Percentiles rank a stretch among this genome's conserved stretches.
Evolutionary conservation across 2,329 filamentous ascomycete genomes (phyloP).

Genomic region (Colletotrichum tofieldiae): DNA sequence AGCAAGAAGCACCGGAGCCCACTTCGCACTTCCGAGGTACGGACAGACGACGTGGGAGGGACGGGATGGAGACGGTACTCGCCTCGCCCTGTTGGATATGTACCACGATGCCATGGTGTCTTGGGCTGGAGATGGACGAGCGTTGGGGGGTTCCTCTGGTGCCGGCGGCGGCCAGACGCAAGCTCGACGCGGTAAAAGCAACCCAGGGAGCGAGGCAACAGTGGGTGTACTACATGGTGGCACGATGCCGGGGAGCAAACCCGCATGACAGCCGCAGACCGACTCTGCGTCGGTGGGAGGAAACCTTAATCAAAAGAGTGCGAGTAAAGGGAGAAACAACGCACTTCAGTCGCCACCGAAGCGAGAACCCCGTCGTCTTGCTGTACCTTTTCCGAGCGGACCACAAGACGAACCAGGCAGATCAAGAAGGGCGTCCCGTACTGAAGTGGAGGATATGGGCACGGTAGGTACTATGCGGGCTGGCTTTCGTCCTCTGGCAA

Average conservation of each 20-base stretch:
- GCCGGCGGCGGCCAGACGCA: background rate
- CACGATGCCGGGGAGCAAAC: background rate
- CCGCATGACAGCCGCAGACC: constrained; percentile 19
- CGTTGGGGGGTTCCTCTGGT: background rate
- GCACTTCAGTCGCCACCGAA: background rate
- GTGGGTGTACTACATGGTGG: background rate
- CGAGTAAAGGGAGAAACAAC: background rate
- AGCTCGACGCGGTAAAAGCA: background rate
- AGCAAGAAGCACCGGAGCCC: constrained; percentile 22
- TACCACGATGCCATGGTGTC: background rate
- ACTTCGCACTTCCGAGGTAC: constrained; percentile 19
- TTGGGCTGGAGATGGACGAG: constrained; percentile 3
- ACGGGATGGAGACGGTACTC: constrained; percentile 1
- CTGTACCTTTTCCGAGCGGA: background rate
- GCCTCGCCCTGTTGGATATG: background rate
- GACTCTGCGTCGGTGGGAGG: background rate
- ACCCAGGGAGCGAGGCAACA: background rate
- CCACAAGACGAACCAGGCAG: background rate
- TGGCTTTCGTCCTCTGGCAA: background rate
- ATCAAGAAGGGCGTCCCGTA: background rate
- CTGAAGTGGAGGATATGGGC: background rate
- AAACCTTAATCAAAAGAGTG: background rate
- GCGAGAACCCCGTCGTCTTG: background rate
- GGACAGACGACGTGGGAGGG: constrained; percentile 29
- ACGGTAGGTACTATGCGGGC: no score